Evolutionary conservation across 1,284 basidiomycete genomes (phyloP).

Genomic region (Cutaneotrichosporon sp.): DNA sequence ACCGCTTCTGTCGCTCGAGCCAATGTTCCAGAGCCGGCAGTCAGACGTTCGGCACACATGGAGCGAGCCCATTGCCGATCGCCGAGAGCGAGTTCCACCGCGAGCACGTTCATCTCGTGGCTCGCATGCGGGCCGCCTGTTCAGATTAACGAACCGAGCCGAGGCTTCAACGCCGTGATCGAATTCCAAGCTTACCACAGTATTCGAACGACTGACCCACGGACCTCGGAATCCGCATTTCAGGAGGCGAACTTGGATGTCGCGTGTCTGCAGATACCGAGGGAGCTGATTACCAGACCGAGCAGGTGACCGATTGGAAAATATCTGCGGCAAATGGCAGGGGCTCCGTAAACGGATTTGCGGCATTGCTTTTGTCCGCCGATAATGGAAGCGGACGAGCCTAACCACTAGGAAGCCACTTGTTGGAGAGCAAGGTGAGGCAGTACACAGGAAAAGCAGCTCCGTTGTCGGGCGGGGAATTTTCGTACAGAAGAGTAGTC

Average conservation of each 20-base stretch:
- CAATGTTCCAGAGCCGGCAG: too few species aligned
- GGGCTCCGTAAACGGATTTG: not conserved
- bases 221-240: not conserved
- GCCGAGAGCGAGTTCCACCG: too few species aligned
- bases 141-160: not conserved
- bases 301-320: not conserved
- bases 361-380: not conserved
- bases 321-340: not conserved
- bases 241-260: too few species aligned
- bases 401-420: too few species aligned
- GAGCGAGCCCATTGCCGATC: not conserved
- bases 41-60: too few species aligned
- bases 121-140: too few species aligned
- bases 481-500: too few species aligned
- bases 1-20: not conserved
- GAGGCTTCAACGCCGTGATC: too few species aligned
- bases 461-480: not conserved
- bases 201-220: not conserved
- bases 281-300: too few species aligned
- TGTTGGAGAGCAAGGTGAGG: too few species aligned
- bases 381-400: not conserved
- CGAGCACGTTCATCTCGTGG: too few species aligned
- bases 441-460: not conserved
- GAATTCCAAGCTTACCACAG: too few species aligned
- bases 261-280: not conserved